A percentile compares a stretch with the other conserved stretches of the same genome.
Evolutionary conservation across 169 alveolate species (phyloP).

Genomic region (Cryptosporidium sp.): DNA sequence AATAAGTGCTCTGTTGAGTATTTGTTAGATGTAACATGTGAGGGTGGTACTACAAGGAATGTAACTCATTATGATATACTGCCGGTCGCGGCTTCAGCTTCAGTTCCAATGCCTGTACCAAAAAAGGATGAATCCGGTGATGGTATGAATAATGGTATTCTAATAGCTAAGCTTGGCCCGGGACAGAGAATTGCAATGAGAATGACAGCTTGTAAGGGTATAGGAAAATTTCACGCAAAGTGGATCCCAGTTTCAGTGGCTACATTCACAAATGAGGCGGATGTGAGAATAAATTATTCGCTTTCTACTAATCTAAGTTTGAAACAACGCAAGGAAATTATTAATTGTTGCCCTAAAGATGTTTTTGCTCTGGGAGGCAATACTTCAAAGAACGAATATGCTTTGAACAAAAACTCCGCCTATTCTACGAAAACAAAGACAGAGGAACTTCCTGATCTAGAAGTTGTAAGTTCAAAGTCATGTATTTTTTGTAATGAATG

Average conservation of each 20-base stretch:
- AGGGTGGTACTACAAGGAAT: slow-evolving; percentile 88
- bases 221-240: slow-evolving; percentile 97
- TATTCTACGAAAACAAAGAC: slow-evolving; percentile 63
- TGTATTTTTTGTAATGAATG: slow-evolving; percentile 93
- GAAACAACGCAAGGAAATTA: slow-evolving; percentile 85
- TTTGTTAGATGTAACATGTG: slow-evolving; percentile 88
- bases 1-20: slow-evolving; percentile 92
- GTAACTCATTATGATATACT: slow-evolving; percentile 88
- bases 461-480: slow-evolving; percentile 75
- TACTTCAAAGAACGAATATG: slow-evolving; percentile 77
- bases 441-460: slow-evolving; percentile 70
- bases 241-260: slow-evolving; percentile 96
- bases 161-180: slow-evolving; percentile 92
- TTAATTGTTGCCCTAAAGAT: slow-evolving; percentile 90
- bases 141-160: slow-evolving; percentile 87
- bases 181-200: slow-evolving; percentile 92
- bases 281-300: slow-evolving; percentile 83
- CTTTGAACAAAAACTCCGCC: slow-evolving; percentile 40
- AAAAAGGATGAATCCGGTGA: slow-evolving; percentile 76
- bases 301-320: slow-evolving; percentile 80
- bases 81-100: slow-evolving; percentile 79
- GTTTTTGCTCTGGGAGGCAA: slow-evolving; percentile 84
- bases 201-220: slow-evolving; percentile 95
- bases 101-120: slow-evolving; percentile 78
- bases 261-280: slow-evolving; percentile 85